Evolutionary conservation across 2,329 filamentous ascomycete genomes (phyloP), one percentile per base, ranked within the genome.

Genomic region (Bipolaris victoriae): DNA sequence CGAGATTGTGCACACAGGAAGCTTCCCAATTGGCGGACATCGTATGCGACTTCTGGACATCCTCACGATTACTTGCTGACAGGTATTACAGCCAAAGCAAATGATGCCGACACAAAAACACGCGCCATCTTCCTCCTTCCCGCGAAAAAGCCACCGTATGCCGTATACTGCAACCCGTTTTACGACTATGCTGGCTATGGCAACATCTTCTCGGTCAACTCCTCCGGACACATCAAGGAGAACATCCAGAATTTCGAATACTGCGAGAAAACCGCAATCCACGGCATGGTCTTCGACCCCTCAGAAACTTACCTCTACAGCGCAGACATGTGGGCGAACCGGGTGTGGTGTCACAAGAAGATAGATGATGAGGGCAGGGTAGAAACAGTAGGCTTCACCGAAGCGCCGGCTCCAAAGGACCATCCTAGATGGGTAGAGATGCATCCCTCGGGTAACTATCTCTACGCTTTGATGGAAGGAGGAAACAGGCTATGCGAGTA

Each of bases 381-480:
- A 55, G 83, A 86, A 47, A 84, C 92, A 18, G 84, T 94, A 53
- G 91, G 90, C 64, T 87, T 84, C 70, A 82, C 93, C 33, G 85
- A 89, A 61, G 91, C 91, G 26, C 90, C 91, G 0, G 82, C 83
- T 44, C 78, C 84, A 2, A 83, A 83, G 59, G 92, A 96, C 76
- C 92, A 95, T 75, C 92, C 92, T 15, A 86, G 92, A 69, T 96
- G 92, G 92, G 90, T 96, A 13, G 91, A 91, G 66, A 88, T 96
- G 73, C 90, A 94, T 75, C 88, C 89, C 2, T 85, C 85, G 1
- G 91, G 90, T 18, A 84, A 87, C 56, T 92, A 92, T 76, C 83
- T 96, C 55, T 96, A 96, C 78, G 91, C 86, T 7, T 82, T 96
- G 66, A 96, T 95, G 90, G 92, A 96, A 78, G 89, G 88, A n/a